These are phyloP conservation scores for Solanum megistacrolobum DNA, from an alignment of 257 asterid genomes.

Conservation along the genomic window DNA sequence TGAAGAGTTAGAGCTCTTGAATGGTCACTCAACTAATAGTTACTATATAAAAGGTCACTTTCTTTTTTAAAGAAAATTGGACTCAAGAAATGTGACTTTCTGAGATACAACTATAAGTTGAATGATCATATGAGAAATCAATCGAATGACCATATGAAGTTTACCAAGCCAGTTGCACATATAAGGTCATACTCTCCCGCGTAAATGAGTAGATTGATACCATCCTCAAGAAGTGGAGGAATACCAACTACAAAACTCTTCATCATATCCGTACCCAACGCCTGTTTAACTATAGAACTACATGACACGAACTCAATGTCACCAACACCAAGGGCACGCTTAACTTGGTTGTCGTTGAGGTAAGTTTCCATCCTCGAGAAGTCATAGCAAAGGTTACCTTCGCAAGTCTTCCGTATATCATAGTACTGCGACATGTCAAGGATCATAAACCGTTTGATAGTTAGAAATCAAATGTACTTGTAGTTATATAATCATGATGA, in stretches of 20 bases:
- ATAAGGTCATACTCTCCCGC: constrained; percentile 65
- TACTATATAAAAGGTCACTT: not conserved
- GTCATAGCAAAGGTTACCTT: constrained; percentile 44
- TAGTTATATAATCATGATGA: not conserved
- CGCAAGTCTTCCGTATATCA: constrained; percentile 42
- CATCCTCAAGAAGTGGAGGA: constrained; percentile 48
- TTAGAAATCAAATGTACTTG: not conserved
- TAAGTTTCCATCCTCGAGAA: constrained; percentile 43
- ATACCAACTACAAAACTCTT: constrained; percentile 45
- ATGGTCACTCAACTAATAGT: not conserved
- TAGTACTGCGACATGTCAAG: constrained; percentile 24
- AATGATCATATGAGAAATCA: not conserved
- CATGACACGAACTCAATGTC: constrained; percentile 53
- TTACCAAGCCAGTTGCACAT: constrained; percentile 22
- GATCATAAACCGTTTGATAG: not conserved
- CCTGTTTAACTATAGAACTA: constrained; percentile 37
- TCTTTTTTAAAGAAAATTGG: not conserved
- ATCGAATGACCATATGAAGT: not conserved
- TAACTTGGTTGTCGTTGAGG: constrained; percentile 32
- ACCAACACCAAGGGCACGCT: constrained; percentile 40
- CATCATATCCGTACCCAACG: constrained; percentile 49
- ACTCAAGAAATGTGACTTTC: too few species aligned
- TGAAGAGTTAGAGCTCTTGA: not conserved
- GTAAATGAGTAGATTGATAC: constrained; percentile 44
- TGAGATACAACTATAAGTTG: not conserved